Percentiles rank a stretch among this genome's conserved stretches.
phyloP scores from a whole-genome alignment of 129 eudicot genomes.

The Helianthus tuberosus region DNA sequence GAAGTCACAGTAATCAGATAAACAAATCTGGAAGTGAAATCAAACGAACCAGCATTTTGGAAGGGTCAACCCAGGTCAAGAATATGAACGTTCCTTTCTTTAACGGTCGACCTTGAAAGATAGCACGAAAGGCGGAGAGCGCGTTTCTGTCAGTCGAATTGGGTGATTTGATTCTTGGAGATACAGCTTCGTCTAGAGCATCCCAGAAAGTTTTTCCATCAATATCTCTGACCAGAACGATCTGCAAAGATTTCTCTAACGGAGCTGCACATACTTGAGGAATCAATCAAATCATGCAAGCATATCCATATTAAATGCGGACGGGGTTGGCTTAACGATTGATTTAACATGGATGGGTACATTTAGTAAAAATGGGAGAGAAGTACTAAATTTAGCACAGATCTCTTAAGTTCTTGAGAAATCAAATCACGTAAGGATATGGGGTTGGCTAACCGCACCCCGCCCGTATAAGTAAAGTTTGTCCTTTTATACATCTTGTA shows the following conservation, averaged over 20 bases:
- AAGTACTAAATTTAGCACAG: no score
- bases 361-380: no score
- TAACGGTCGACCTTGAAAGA: conserved; percentile 67
- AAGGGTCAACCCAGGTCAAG: conserved; percentile 76
- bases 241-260: conserved; percentile 74
- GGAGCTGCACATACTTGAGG: conserved; percentile 55
- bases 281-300: conserved; percentile 17
- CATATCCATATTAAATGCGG: not conserved
- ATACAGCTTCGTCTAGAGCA: conserved; percentile 81
- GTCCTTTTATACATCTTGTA: no score
- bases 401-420: no score
- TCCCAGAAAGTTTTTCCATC: conserved; percentile 97
- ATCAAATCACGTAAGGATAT: conserved; percentile 21
- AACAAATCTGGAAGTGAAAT: not conserved
- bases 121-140: conserved; percentile 62
- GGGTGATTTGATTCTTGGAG: conserved; percentile 74
- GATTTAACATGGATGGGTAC: no score
- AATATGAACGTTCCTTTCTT: conserved; percentile 79
- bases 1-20: no score
- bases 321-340: no score
- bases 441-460: no score
- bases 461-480: no score
- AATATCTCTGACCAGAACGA: conserved; percentile 85
- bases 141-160: conserved; percentile 66
- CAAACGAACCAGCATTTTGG: conserved; percentile 76